Evolutionary conservation across 179 eudicot genomes (phyloP).

Genomic region (Patellifolia procumbens): DNA sequence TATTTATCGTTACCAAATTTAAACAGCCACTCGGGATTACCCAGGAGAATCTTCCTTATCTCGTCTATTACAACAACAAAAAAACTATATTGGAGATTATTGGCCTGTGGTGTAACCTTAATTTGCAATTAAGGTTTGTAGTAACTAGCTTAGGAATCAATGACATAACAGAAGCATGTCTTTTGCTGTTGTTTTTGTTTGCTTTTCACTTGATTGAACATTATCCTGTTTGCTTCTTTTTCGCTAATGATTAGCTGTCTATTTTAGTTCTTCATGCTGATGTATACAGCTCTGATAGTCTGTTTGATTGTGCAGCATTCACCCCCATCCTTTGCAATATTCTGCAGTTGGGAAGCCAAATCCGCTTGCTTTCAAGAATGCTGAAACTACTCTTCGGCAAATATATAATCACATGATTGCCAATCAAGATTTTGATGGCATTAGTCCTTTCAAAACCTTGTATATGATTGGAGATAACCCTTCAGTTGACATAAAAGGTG

Average conservation of each 20-base stretch:
- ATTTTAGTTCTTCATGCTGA: conserved; percentile 2
- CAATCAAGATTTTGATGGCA: conserved; percentile 23
- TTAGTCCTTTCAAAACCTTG: conserved; percentile 57
- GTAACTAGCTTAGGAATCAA: background rate
- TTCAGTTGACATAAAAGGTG: conserved; percentile 89
- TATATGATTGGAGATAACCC: conserved; percentile 99
- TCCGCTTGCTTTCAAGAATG: conserved; percentile 78
- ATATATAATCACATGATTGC: conserved; percentile 23
- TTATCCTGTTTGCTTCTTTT: background rate
- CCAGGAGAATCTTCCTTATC: too few relatives aligned
- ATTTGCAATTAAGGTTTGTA: background rate
- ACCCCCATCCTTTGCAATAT: conserved; percentile 75
- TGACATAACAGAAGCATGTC: background rate
- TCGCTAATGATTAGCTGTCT: background rate
- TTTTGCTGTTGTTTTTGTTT: background rate
- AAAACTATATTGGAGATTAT: background rate
- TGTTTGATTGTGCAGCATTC: conserved; percentile 56
- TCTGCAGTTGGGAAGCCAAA: conserved; percentile 90
- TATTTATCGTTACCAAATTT: too few relatives aligned
- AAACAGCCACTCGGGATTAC: too few relatives aligned
- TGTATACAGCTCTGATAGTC: conserved; percentile 8
- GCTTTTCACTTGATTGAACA: background rate
- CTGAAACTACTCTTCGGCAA: conserved; percentile 59
- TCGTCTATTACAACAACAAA: too few relatives aligned
- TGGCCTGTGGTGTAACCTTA: background rate